phyloP scores from a whole-genome alignment of 2,329 filamentous ascomycete genomes.

The Thielaviopsis populi region DNA sequence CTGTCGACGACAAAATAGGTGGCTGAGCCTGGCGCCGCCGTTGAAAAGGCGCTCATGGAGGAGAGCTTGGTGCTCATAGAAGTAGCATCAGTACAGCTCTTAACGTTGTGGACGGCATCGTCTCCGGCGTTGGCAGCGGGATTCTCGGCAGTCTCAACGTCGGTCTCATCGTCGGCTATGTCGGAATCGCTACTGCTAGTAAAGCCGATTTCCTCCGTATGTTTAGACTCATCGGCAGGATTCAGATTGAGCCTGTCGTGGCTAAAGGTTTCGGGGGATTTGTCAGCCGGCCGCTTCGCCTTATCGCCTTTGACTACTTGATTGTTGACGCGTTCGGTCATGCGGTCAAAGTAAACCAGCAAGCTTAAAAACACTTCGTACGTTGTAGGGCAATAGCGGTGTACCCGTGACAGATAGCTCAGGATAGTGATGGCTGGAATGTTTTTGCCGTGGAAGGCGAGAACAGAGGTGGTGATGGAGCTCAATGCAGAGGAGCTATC shows the following conservation, averaged over 20 bases:
- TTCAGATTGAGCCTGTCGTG: background rate
- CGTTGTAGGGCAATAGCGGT: constrained; percentile 97
- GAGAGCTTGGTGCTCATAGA: constrained; percentile 21
- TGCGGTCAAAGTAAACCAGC: constrained; percentile 94
- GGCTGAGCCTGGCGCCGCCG: constrained; percentile 18
- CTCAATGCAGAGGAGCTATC: background rate
- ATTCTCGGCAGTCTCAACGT: background rate
- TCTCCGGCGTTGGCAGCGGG: background rate
- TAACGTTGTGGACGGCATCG: constrained; percentile 16
- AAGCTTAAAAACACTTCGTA: constrained; percentile 95
- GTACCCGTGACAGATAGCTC: constrained; percentile 88
- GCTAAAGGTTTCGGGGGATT: background rate
- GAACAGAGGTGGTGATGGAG: constrained; percentile 45
- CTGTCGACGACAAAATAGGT: constrained; percentile 88
- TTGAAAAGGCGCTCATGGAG: background rate
- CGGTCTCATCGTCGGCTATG: background rate
- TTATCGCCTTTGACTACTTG: constrained; percentile 53
- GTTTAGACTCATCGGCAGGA: background rate
- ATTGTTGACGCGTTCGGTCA: constrained; percentile 91
- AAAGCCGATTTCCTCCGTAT: background rate
- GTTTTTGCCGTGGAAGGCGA: constrained; percentile 97
- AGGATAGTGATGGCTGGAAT: constrained; percentile 93
- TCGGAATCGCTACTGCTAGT: background rate
- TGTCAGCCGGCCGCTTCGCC: constrained; percentile 18
- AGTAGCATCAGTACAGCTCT: constrained; percentile 26